Conservation (phyloP, 1,139 yeast genomes). For the Geotrichum cucujoidarum region DNA sequence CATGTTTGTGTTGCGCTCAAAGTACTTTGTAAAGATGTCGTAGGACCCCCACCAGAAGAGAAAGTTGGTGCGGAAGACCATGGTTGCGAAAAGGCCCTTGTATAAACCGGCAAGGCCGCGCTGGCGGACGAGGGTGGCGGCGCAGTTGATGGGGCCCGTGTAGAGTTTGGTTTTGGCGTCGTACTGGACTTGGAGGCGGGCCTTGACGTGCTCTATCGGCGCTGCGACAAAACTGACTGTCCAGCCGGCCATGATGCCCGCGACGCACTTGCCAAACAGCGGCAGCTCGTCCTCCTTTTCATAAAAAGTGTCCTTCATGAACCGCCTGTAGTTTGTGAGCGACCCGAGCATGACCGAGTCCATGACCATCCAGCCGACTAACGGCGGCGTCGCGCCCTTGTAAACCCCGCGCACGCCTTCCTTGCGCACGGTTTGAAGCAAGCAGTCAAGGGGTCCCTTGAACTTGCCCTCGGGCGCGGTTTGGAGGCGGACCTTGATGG, state of each 20-base stretch:
- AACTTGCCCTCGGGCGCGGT: constrained; percentile 69
- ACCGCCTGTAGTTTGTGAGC: constrained; percentile 66
- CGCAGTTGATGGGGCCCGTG: constrained; percentile 76
- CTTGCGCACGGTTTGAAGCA: constrained; percentile 59
- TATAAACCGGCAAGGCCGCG: constrained; percentile 70
- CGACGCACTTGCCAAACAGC: constrained; percentile 64
- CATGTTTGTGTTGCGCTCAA: constrained; percentile 58
- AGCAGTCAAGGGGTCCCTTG: constrained; percentile 79
- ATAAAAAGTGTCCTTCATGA: constrained; percentile 60
- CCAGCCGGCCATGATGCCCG: constrained; percentile 77
- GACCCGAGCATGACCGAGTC: constrained; percentile 82
- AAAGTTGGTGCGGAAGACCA: constrained; percentile 82
- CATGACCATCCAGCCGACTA: constrained; percentile 91
- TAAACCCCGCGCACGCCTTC: constrained; percentile 78
- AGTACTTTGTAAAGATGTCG: constrained; percentile 67
- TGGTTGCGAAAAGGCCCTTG: constrained; percentile 77
- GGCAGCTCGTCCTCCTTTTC: constrained; percentile 58
- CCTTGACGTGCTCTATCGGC: constrained; percentile 85
- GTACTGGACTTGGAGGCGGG: constrained; percentile 83
- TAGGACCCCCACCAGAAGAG: constrained; percentile 94
- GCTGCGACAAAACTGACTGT: constrained; percentile 93
- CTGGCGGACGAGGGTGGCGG: constrained; percentile 42
- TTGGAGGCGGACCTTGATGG: constrained; percentile 81
- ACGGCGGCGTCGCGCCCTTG: constrained; percentile 87
- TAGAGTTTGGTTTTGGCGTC: constrained; percentile 67